Conservation (phyloP, 768 basidiomycete genomes). For the Tricholoma furcatifolium region DNA sequence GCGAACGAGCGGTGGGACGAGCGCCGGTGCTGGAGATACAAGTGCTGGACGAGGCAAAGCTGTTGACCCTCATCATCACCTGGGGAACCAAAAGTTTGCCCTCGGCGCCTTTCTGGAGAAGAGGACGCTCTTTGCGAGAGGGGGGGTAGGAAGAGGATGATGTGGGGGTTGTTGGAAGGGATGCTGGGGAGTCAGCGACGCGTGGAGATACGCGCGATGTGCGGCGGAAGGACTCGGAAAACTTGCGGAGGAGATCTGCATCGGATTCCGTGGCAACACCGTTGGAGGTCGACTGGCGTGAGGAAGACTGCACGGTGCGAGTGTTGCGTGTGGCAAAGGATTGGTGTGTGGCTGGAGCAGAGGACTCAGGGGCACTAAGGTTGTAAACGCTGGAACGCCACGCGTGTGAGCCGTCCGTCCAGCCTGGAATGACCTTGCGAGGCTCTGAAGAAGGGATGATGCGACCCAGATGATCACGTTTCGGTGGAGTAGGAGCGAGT, state of each 20-base stretch:
- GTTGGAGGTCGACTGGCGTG: slow-evolving; percentile 11
- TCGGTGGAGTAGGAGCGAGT: slow-evolving; percentile 39
- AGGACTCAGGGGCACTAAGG: slow-evolving; percentile 39
- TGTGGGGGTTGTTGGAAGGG: slow-evolving; percentile 31
- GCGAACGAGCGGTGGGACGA: slow-evolving; percentile 28
- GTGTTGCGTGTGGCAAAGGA: slow-evolving; percentile 52
- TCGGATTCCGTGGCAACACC: slow-evolving; percentile 21
- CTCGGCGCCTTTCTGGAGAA: slow-evolving; percentile 60
- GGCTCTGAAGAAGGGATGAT: slow-evolving; percentile 31
- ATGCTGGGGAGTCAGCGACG: slow-evolving; percentile 33
- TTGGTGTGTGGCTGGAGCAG: slow-evolving; percentile 33
- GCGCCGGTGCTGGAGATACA: slow-evolving; percentile 34
- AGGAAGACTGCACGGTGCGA: slow-evolving; percentile 47
- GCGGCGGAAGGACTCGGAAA: slow-evolving; percentile 55
- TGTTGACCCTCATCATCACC: slow-evolving; percentile 37
- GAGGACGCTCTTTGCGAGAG: slow-evolving; percentile 45
- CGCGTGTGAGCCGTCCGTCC: slow-evolving; percentile 65
- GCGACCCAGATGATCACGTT: slow-evolving; percentile 33
- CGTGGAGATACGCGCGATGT: slow-evolving; percentile 41
- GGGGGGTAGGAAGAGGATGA: slow-evolving; percentile 35
- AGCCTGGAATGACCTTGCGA: slow-evolving; percentile 54
- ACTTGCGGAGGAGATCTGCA: slow-evolving; percentile 52
- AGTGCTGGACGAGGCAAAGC: slow-evolving; percentile 34
- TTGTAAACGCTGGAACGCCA: slow-evolving; percentile 70
- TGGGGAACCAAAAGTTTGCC: slow-evolving; percentile 59